Base-by-base conservation (phyloP, 345 rosid species). In the Kernera saxatilis region DNA sequence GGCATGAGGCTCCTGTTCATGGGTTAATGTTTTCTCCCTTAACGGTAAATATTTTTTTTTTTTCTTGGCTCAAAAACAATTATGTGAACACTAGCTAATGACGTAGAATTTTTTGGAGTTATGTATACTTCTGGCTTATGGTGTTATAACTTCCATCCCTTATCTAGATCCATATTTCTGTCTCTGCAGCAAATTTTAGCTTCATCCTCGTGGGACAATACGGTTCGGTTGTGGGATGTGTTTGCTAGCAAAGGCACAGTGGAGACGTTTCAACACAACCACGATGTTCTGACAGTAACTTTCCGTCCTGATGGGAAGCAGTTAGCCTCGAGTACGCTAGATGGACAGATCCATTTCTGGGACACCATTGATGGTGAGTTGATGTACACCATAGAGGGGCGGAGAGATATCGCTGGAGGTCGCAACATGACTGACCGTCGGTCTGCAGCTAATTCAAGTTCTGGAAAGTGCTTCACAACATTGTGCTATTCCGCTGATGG, bases 1-100 rank as follows among this genome's bases (percentile, higher is more conserved):
- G 95, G 72, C 99, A 94, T 82, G 99, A 88, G 84, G 98, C 98
- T 70, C 99, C 99, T 0, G 99, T 94, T 77, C 97, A 91, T 68
- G 98, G 98, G 1, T 77, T 94, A 81, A 81, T 75, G 80, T 94
- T 89, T 81, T 94, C 99, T 77, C 91, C 96, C 30, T 72, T 88
- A 50, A 89, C 74, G 82, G 98, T 94, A 79, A 94, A 89, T 72
- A 23, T 40, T 12, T 36, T n/a, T 37, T 29, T 13, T 63, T 61
- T 35, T 51, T 22, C 25, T 27, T 61, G 32, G 22, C 64, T 66
- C 36, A 8, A 5, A 5, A 11, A 65, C 6, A 27, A 7, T 2
- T 67, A 32, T 63, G 52, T 67, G 76, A 52, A 45, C 13, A 21
- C 35, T 19, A 25, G 25, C 32, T 39, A 23, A 44, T 25, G 43